Base-by-base conservation (phyloP, 495 filamentous ascomycete genomes). In the Aspergillus affinis region DNA sequence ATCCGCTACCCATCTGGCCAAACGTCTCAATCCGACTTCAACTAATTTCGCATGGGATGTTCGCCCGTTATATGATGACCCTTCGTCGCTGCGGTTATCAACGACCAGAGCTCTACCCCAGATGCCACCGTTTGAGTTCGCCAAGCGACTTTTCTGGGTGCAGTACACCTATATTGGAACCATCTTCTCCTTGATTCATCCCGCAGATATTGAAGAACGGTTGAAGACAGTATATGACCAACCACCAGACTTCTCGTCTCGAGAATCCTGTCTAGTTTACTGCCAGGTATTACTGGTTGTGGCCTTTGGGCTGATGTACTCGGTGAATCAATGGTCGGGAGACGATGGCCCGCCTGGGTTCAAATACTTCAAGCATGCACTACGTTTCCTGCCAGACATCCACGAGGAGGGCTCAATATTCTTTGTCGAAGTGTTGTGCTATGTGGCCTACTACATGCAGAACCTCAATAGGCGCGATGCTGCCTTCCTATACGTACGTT, bases 361-460 rank as follows among this genome's bases (percentile, higher is more conserved):
- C 70, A 75, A 79, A 23, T 82, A 77, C 55, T 83, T 82, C 57
- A 73, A 75, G 57, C 64, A 78, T 55, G 79, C 81, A 0, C 48
- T 81, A 27, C 70, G 77, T 18, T 76, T 81, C 17, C 66, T 83
- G 12, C 79, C 79, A 13, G 78, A 82, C 48, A 72, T 79, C 7
- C 76, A 81, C 61, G 81, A 83, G 60, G 74, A 80, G 23, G 78
- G 77, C 0, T 81, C 78, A 0, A 77, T 83, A 12, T 71, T 78
- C 27, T 81, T 79, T 51, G 77, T 82, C 18, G 81, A 83, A 61
- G 78, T 78, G 0, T 62, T 83, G 1, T 77, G 78, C 29, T 78
- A 81, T 55, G 72, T 80, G 4, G 81, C 77, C n/a, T 80, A 81
- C 60, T 82, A 80, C 52, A 75, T 82, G 72, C 78, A 81, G 64